Evolutionary conservation across 2,329 filamentous ascomycete species (phyloP).

Genomic region (Dendryphion nanum): DNA sequence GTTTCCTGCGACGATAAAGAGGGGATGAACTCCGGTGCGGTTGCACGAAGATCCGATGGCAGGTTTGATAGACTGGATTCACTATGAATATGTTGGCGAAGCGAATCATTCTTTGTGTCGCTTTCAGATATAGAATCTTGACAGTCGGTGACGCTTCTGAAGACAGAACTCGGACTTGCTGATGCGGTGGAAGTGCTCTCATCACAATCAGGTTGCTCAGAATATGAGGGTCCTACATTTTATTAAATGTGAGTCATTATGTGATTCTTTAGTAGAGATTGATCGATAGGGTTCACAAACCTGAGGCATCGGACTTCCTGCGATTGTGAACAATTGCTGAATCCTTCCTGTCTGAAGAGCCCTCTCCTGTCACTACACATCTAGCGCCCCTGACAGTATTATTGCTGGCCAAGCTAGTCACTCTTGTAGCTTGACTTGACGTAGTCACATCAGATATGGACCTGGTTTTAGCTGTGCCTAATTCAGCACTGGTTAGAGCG

Average conservation of each 20-base stretch:
- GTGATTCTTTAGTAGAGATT: too few relatives aligned
- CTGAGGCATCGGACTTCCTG: background rate
- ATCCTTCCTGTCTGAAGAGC: constrained; percentile 2
- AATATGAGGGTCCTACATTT: too few relatives aligned
- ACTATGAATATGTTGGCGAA: background rate
- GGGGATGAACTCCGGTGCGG: background rate
- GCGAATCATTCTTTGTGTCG: background rate
- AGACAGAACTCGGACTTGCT: background rate
- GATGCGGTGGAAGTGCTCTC: background rate
- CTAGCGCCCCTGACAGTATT: too few relatives aligned
- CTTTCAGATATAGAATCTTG: background rate
- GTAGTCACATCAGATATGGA: too few relatives aligned
- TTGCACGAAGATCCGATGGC: background rate
- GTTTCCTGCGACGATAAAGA: background rate
- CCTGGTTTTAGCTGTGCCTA: background rate
- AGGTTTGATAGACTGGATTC: background rate
- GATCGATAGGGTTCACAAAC: background rate
- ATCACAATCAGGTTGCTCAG: too few relatives aligned
- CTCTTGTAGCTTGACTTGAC: background rate
- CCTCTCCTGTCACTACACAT: too few relatives aligned
- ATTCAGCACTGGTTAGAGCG: background rate
- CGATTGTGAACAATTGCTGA: background rate
- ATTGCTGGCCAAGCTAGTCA: background rate
- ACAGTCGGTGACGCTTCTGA: background rate
- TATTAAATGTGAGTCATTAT: too few relatives aligned